phyloP scores from a whole-genome alignment of 495 filamentous ascomycete species.

The Penicillium paradoxum region DNA sequence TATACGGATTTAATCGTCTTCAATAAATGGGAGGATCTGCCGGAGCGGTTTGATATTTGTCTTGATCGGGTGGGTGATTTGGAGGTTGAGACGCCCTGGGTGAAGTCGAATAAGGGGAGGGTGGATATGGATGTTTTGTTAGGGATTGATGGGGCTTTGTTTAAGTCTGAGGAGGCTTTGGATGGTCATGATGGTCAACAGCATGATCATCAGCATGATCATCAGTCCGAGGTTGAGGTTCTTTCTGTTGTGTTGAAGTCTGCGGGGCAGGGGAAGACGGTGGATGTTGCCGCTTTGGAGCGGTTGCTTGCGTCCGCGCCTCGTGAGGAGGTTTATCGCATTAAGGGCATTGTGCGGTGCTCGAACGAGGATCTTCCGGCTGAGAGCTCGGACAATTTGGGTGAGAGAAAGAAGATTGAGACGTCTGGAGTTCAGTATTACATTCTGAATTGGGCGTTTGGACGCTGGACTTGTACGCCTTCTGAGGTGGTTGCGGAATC shows the following conservation, averaged over 20 bases:
- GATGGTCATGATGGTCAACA: slow-evolving; percentile 9
- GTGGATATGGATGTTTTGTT: slow-evolving; percentile 75
- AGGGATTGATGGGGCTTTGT: slow-evolving; percentile 79
- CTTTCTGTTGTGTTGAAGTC: slow-evolving; percentile 64
- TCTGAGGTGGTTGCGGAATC: slow-evolving; percentile 40
- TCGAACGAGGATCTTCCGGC: slow-evolving; percentile 49
- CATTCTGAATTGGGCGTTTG: slow-evolving; percentile 97
- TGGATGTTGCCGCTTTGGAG: slow-evolving; percentile 63
- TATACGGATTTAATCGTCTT: slow-evolving; percentile 93
- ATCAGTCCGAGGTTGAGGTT: slow-evolving; percentile 88
- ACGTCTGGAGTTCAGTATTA: slow-evolving; percentile 39
- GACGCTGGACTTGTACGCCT: slow-evolving; percentile 82
- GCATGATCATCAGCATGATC: slow-evolving; percentile 29
- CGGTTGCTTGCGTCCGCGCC: slow-evolving; percentile 63
- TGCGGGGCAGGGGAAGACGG: slow-evolving; percentile 25
- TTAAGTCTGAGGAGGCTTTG: slow-evolving; percentile 47
- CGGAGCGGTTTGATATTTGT: slow-evolving; percentile 73
- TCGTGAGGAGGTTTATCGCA: slow-evolving; percentile 91
- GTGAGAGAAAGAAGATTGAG: slow-evolving; percentile 8
- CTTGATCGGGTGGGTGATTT: slow-evolving; percentile 82
- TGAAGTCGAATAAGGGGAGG: slow-evolving; percentile 71
- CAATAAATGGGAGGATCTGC: slow-evolving; percentile 87
- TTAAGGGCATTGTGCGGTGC: slow-evolving; percentile 74
- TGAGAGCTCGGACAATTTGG: slow-evolving; percentile 50
- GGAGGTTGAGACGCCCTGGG: slow-evolving; percentile 72